Conservation (phyloP, 495 filamentous ascomycete species). For the Lophiostoma macrostomum region DNA sequence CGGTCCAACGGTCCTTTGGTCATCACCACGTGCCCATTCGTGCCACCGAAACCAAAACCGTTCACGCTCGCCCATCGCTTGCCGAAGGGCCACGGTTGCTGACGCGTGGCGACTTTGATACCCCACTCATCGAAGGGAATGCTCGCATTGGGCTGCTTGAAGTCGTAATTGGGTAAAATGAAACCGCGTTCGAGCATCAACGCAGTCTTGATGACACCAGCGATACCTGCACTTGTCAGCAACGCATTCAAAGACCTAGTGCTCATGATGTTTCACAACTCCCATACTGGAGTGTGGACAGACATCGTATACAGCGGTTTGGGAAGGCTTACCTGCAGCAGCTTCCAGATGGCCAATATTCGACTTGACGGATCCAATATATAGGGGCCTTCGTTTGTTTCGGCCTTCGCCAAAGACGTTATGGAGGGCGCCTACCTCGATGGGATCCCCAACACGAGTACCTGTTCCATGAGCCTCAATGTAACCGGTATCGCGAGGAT, state of each 20-base stretch:
- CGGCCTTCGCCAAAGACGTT: conserved; percentile 7
- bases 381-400: conserved; percentile 9
- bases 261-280: too few species aligned
- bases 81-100: conserved; percentile 33
- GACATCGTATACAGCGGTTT: too few species aligned
- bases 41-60: conserved; percentile 31
- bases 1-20: conserved; percentile 20
- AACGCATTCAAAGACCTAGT: too few species aligned
- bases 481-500: conserved; percentile 7
- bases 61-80: conserved; percentile 35
- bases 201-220: conserved; percentile 49
- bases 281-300: too few species aligned
- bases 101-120: conserved; percentile 9
- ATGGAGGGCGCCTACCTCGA: conserved; percentile 20
- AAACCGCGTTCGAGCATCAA: conserved; percentile 15
- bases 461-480: conserved; percentile 27
- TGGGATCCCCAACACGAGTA: conserved; percentile 21
- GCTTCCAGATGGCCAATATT: conserved; percentile 54
- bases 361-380: conserved; percentile 47
- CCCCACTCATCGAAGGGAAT: conserved; percentile 17
- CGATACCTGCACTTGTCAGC: conserved; percentile 20
- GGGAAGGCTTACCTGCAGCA: conserved; percentile 41
- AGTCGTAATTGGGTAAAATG: conserved; percentile 23
- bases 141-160: conserved; percentile 5
- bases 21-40: conserved; percentile 27